Evolutionary conservation across 495 filamentous ascomycete genomes (phyloP).

Genomic region (Penicillium simplicissimum): DNA sequence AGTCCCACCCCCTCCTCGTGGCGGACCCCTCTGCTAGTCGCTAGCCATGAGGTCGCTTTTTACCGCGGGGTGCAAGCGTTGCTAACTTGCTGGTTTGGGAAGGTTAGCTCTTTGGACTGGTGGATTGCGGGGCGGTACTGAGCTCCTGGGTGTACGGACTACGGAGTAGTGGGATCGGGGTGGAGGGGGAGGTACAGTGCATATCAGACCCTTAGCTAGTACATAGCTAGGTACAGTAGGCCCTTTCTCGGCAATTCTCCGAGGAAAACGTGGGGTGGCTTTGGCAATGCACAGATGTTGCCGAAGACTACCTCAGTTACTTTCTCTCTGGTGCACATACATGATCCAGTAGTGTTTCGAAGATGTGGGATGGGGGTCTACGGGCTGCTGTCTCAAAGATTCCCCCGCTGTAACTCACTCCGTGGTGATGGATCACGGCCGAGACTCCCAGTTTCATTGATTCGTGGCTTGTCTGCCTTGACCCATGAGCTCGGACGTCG

Average conservation of each 20-base stretch:
- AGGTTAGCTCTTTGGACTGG: no score
- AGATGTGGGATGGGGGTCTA: not conserved
- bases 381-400: conserved; percentile 4
- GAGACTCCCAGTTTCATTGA: not conserved
- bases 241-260: conserved; percentile 5
- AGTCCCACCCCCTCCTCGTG: no score
- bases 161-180: no score
- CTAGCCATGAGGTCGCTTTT: not conserved
- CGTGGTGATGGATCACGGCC: not conserved
- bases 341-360: not conserved
- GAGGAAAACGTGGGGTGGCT: conserved; percentile 14
- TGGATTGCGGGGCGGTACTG: no score
- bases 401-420: not conserved
- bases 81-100: no score
- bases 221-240: no score
- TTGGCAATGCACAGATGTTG: not conserved
- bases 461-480: not conserved
- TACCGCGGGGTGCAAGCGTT: no score
- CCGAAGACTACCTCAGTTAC: not conserved
- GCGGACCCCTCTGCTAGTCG: not conserved
- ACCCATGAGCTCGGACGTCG: conserved; percentile 8
- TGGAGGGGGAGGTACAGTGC: no score
- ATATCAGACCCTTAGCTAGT: no score
- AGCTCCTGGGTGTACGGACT: no score
- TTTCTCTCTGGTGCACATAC: no score